These are phyloP conservation scores for Wickerhamiella spandovensis DNA, from an alignment of 805 yeast genomes.

Conservation along the genomic window DNA sequence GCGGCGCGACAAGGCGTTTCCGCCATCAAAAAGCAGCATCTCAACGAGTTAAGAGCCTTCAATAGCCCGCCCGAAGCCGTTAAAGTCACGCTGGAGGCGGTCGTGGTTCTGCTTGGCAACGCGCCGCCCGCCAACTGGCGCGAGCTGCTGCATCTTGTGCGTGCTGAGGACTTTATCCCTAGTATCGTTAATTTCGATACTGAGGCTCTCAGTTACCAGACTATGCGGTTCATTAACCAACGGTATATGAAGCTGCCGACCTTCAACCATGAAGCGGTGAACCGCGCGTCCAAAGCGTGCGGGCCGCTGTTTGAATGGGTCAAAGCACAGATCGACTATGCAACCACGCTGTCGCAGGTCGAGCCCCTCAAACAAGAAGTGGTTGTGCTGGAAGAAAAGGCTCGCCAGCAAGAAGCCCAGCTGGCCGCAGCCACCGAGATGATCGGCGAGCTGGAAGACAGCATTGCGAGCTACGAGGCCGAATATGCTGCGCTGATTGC, in stretches of 20 bases:
- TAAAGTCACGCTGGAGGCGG: constrained; percentile 74
- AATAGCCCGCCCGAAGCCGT: constrained; percentile 81
- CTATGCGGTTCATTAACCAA: constrained; percentile 44
- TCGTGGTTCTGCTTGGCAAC: constrained; percentile 70
- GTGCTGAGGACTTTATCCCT: constrained; percentile 78
- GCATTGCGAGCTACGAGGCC: constrained; percentile 53
- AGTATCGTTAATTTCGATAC: constrained; percentile 66
- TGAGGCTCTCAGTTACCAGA: constrained; percentile 36
- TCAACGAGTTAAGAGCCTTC: constrained; percentile 83
- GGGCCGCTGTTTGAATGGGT: constrained; percentile 90
- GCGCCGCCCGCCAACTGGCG: constrained; percentile 49
- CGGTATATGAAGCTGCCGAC: constrained; percentile 49
- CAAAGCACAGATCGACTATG: constrained; percentile 70
- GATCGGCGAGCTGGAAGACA: constrained; percentile 58
- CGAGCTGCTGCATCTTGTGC: constrained; percentile 65
- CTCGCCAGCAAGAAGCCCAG: constrained; percentile 29
- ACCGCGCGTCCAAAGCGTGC: constrained; percentile 88
- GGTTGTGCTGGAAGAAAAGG: constrained; percentile 47
- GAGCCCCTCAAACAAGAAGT: constrained; percentile 67
- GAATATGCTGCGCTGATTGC: constrained; percentile 64
- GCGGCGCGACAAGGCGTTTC: constrained; percentile 87
- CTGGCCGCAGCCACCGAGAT: constrained; percentile 65
- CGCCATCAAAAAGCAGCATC: constrained; percentile 80
- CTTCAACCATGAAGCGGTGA: constrained; percentile 58
- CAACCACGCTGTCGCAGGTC: constrained; percentile 53